Evolutionary conservation across 31 red algal species (phyloP), one percentile per base, ranked within the genome.

Genomic region (Odonthalia washingtoniensis): DNA sequence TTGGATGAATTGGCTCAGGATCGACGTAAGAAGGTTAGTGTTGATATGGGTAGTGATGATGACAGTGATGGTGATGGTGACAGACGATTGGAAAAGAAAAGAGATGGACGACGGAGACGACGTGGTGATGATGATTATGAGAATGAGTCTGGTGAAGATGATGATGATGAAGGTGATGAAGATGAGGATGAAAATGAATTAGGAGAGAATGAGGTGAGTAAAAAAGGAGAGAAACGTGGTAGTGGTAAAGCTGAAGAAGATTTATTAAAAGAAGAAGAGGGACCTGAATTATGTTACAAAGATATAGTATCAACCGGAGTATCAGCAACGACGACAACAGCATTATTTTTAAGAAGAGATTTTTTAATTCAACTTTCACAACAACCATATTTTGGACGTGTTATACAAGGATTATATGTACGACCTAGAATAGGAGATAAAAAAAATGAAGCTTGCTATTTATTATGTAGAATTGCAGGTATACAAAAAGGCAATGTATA

Each of bases 261-360:
- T 6, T 73, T 35, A 28, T 18, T 92, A 31, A 39, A 44, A 34
- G 53, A 75, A 27, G 75, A 86, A 43, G 65, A 92, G 35, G 90
- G 82, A 27, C 81, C 90, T 33, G 82, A 85, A 27, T 49, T 92
- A 21, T 36, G 5, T 36, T 92, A 81, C 53, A 39, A 60, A 32
- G 90, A 92, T 82, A 24, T 92, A 5, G 81, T 85, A 44, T 49
- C 77, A 34, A 31, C 75, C 24, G 64, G 57, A 2, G 72, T 65
- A 38, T 49, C 75, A 36, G 84, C 27, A 38, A 49, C 40, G 64
- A 30, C 18, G 2, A 82, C 89, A 16, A 84, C 77, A 35, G 69
- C 61, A 9, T 63, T 93, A 72, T 88, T 93, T 64, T 72, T 93
- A 70, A 44, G 78, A n/a, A 70, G 91, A 43, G 84, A 88, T 70